Evolutionary conservation across 1,284 basidiomycete genomes (phyloP).

Genomic region (Grifola frondosa): DNA sequence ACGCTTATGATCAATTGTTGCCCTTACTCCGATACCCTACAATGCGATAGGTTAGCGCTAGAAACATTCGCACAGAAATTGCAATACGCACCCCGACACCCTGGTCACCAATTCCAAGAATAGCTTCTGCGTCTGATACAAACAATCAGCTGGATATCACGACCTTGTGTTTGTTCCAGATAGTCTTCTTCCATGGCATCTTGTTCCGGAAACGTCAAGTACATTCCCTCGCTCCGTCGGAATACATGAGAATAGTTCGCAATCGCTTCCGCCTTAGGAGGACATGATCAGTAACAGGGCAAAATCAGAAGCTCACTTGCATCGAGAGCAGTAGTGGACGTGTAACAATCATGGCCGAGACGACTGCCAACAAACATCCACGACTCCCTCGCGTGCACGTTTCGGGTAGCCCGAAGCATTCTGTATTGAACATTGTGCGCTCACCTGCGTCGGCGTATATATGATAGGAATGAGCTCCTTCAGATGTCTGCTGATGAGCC

Average conservation of each 20-base stretch:
- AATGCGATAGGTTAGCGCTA: background rate
- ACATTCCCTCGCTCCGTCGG: slow-evolving; percentile 71
- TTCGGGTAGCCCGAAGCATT: too few relatives aligned
- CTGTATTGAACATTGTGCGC: slow-evolving; percentile 9
- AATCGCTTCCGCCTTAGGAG: slow-evolving; percentile 80
- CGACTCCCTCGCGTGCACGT: too few relatives aligned
- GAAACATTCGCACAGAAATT: background rate
- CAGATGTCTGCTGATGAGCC: slow-evolving; percentile 63
- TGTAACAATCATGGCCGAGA: too few relatives aligned
- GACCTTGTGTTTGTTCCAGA: slow-evolving; percentile 58
- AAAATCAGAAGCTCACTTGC: background rate
- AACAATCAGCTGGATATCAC: slow-evolving; percentile 74
- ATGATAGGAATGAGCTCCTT: slow-evolving; percentile 77
- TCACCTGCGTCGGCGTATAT: slow-evolving; percentile 70
- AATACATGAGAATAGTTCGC: slow-evolving; percentile 81
- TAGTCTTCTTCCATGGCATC: slow-evolving; percentile 77
- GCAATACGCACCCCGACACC: slow-evolving; percentile 56
- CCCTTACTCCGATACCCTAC: slow-evolving; percentile 48
- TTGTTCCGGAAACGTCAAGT: slow-evolving; percentile 62
- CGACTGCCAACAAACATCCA: too few relatives aligned
- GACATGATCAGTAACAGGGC: background rate
- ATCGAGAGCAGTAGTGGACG: too few relatives aligned
- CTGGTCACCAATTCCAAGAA: slow-evolving; percentile 81
- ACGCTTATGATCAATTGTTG: background rate
- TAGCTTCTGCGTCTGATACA: slow-evolving; percentile 81